Evolutionary conservation across 2,329 filamentous ascomycete genomes (phyloP), one percentile per base, ranked within the genome.

Genomic region (Penicillium corylophilum): DNA sequence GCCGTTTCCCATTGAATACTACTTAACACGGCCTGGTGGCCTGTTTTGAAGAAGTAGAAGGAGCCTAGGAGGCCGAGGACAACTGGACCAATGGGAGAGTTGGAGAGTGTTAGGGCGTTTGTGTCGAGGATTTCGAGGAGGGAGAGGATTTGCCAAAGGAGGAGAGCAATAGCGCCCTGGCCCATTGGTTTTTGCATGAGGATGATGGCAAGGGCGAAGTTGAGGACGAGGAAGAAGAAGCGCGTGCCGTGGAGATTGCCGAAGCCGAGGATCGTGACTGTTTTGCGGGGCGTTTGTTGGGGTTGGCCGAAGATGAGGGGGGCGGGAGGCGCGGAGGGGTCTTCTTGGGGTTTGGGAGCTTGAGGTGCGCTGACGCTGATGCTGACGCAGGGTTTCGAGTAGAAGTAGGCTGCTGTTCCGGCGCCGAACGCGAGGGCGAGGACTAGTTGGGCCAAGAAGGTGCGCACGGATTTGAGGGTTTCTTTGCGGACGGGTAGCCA

Each of bases 11-110:
- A 99, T 68, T 99, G 94, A 66, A 99, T 93, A 59, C 85, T 89
- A 61, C 86, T 82, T 22, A 96, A 81, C 0, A 86, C 88, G 12
- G 93, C 93, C 73, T 97, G 93, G 72, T 99, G 94, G 55, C 94
- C 94, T 0, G 94, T 99, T 69, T 95, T 96, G 83, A 99, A 99
- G 78, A 86, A 99, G 77, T 96, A 87, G 73, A 93, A 95, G 64
- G 88, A 90, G 53, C 92, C 94, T 1, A 99, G 83, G n/a, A 97
- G 75, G 10, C 86, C 93, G 23, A 97, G 82, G 56, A 95, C 80
- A 35, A 94, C 77, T 18, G 94, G 92, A 0, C 91, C 93, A 62
- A 97, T 88, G 6, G 90, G 80, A 0, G 72, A 74, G 55, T 74
- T 74, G 40, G 85, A 85, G 44, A 82, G 77, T 15, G 86, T 83